Evolutionary conservation across 805 yeast genomes (phyloP).

Genomic region (Lipomyces yamanashiensis): DNA sequence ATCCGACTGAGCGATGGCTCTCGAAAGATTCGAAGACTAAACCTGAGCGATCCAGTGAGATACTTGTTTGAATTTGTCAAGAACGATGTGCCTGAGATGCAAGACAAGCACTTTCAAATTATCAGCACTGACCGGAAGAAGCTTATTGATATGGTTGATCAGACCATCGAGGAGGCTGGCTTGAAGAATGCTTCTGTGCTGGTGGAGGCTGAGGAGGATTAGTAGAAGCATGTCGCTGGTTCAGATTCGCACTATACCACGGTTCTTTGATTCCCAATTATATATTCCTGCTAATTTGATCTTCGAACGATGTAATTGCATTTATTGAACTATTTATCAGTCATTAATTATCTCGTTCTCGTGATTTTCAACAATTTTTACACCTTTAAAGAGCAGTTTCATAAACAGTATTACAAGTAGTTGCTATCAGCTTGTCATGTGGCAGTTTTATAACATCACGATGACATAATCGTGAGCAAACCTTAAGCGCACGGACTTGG

Average conservation of each 20-base stretch:
- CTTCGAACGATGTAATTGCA: too few species aligned
- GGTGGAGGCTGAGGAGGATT: conserved; percentile 56
- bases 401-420: too few species aligned
- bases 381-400: too few species aligned
- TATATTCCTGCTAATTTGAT: too few species aligned
- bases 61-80: conserved; percentile 71
- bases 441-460: too few species aligned
- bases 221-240: neutral
- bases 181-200: conserved; percentile 80
- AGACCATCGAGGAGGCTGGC: conserved; percentile 72
- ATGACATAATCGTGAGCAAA: neutral
- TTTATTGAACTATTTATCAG: too few species aligned
- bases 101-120: conserved; percentile 54
- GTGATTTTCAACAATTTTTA: too few species aligned
- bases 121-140: conserved; percentile 57
- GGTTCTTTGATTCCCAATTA: too few species aligned
- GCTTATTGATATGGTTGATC: conserved; percentile 57
- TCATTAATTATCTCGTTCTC: too few species aligned
- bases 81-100: conserved; percentile 53
- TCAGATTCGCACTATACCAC: neutral
- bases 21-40: conserved; percentile 73
- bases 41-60: conserved; percentile 60
- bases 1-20: conserved; percentile 88
- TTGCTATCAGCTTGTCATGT: too few species aligned
- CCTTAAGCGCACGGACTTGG: neutral